Conservation (phyloP, 2,329 filamentous ascomycete species). For the Trematosphaeria pertusa region DNA sequence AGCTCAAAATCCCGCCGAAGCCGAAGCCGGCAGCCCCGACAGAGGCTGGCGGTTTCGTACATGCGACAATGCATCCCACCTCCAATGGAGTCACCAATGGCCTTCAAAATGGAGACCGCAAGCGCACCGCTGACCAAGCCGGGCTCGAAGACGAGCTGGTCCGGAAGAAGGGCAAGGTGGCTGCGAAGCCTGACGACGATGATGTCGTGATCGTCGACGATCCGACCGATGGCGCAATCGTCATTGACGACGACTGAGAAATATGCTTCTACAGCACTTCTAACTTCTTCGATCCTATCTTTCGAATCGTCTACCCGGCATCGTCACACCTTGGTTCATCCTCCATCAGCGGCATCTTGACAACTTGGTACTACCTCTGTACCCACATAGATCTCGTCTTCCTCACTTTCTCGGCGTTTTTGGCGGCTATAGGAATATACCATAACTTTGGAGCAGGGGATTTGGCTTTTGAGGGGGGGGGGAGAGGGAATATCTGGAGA, state of each 20-base stretch:
- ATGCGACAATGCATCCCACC: slow-evolving; percentile 36
- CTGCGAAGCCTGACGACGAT: slow-evolving; percentile 36
- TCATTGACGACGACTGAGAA: slow-evolving; percentile 43
- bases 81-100: slow-evolving; percentile 24
- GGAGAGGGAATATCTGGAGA: neutral
- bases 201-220: slow-evolving; percentile 48
- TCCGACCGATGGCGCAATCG: slow-evolving; percentile 42
- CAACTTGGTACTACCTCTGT: neutral
- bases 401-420: slow-evolving; percentile 22
- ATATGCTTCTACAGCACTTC: too few species aligned
- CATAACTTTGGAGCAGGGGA: slow-evolving; percentile 4
- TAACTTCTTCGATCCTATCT: neutral
- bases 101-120: slow-evolving; percentile 43
- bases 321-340: neutral
- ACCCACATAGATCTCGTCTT: slow-evolving; percentile 3
- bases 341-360: neutral
- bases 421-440: slow-evolving; percentile 21
- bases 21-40: slow-evolving; percentile 42
- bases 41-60: slow-evolving; percentile 40
- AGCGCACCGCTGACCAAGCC: slow-evolving; percentile 55
- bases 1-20: slow-evolving; percentile 57
- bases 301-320: neutral
- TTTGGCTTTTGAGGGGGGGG: neutral
- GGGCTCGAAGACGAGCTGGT: slow-evolving; percentile 45
- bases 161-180: slow-evolving; percentile 51